Evolutionary conservation across 768 basidiomycete genomes (phyloP), one percentile per base, ranked within the genome.

Genomic region (Udeniomyces megalosporus): DNA sequence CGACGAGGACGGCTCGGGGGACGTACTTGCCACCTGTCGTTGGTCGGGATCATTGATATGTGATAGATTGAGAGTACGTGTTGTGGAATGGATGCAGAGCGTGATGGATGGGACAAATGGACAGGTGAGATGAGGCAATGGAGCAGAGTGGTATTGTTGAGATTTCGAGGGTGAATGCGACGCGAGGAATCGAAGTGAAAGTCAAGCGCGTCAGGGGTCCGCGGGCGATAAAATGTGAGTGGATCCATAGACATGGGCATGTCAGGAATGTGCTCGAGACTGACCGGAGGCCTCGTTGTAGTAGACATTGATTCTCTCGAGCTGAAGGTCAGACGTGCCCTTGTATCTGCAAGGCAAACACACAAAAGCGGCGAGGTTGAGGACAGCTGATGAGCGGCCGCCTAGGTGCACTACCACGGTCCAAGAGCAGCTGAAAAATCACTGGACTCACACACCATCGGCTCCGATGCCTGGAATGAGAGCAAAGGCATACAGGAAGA

Each of bases 1-100:
- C 95, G 72, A 95, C 83, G 70, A 97, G 80, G 70, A 97, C 88
- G 60, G 95, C 91, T 74, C 95, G 90, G 67, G 93, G 95, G 72
- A 99, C 95, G 73, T 97, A 97, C 79, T 95, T 96, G 82, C 84
- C 87, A 68, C 82, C 70, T 66, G 63, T 11, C n/a, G n/a, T n/a
- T n/a, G 20, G 35, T 2, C 38, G 38, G 38, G 38, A 42, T 42
- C 10, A 42, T 17, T 8, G 38, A 42, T 42, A 42, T 42, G n/a
- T 17, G 38, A 8, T 17, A 42, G 10, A 17, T 8, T 42, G 38
- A 42, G 38, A 17, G 17, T 17, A 42, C 38, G 38, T 8, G 17
- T 42, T 8, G 38, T 17, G 38, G 10, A 42, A 42, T n/a, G 0
- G 28, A 54, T 42, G 24, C n/a, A 52, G 50, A 28, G 50, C n/a